phyloP scores from a whole-genome alignment of 2,329 filamentous ascomycete genomes.

The Arachnomyces sp. region DNA sequence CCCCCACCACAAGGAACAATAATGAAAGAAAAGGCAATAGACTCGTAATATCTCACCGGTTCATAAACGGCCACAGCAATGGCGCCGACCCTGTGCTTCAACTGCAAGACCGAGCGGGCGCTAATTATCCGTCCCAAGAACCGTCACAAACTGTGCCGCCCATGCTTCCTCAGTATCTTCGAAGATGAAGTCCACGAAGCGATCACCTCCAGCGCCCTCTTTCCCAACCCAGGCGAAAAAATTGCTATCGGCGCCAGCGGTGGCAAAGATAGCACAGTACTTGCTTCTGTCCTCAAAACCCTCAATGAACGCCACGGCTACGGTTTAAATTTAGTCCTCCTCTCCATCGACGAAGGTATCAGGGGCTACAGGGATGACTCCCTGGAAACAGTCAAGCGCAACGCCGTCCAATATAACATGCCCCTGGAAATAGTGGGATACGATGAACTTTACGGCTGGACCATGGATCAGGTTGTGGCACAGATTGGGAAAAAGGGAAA shows the following conservation, averaged over 20 bases:
- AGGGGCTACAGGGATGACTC: conserved; percentile 95
- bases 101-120: conserved; percentile 69
- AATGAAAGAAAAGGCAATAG: too few relatives aligned
- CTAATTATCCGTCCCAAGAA: conserved; percentile 93
- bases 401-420: conserved; percentile 86
- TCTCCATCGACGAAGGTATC: conserved; percentile 96
- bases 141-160: conserved; percentile 82
- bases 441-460: conserved; percentile 92
- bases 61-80: conserved; percentile 41
- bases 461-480: conserved; percentile 97
- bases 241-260: conserved; percentile 94
- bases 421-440: conserved; percentile 88
- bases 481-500: conserved; percentile 97
- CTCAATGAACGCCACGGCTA: conserved; percentile 86
- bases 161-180: conserved; percentile 80
- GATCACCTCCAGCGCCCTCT: conserved; percentile 73
- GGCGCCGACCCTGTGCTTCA: conserved; percentile 68
- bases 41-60: too few relatives aligned
- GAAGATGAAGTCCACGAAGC: conserved; percentile 93
- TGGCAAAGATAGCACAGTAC: conserved; percentile 93
- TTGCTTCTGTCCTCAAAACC: conserved; percentile 90
- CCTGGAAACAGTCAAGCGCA: conserved; percentile 91
- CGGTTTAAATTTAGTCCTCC: conserved; percentile 72
- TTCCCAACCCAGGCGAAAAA: conserved; percentile 65
- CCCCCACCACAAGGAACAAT: too few relatives aligned